phyloP scores from a whole-genome alignment of 2,329 filamentous ascomycete species.

The Pseudogymnoascus sp. region DNA sequence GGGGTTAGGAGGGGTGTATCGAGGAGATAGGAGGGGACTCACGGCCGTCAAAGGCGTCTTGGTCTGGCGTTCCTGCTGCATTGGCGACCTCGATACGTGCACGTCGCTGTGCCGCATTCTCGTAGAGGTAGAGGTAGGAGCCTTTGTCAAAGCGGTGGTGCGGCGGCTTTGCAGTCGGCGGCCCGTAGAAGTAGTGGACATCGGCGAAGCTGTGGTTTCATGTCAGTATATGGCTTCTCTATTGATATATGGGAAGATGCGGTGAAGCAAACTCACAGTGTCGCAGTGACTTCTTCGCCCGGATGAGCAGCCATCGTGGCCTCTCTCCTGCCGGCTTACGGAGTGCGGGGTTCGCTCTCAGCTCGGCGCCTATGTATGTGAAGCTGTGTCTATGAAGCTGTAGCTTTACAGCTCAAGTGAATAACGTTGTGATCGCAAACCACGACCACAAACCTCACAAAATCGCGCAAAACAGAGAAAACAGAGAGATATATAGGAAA shows the following conservation, averaged over 20 bases:
- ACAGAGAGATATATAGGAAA: background rate
- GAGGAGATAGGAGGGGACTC: slow-evolving; percentile 31
- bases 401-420: background rate
- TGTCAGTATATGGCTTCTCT: background rate
- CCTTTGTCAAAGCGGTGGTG: slow-evolving; percentile 75
- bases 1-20: slow-evolving; percentile 10
- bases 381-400: background rate
- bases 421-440: background rate
- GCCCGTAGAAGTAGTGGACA: slow-evolving; percentile 69
- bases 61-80: slow-evolving; percentile 62
- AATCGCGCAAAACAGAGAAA: background rate
- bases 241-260: background rate
- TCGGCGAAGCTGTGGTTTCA: slow-evolving; percentile 57
- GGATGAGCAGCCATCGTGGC: slow-evolving; percentile 37
- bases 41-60: slow-evolving; percentile 74
- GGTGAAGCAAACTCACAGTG: slow-evolving; percentile 38
- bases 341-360: background rate
- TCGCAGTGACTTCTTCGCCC: slow-evolving; percentile 45
- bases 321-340: background rate
- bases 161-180: slow-evolving; percentile 57
- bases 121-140: slow-evolving; percentile 74
- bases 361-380: background rate
- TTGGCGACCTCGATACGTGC: slow-evolving; percentile 72
- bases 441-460: background rate
- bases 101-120: slow-evolving; percentile 58